Evolutionary conservation across 1,284 basidiomycete genomes (phyloP).

Genomic region (Ustilago shanxiensis): DNA sequence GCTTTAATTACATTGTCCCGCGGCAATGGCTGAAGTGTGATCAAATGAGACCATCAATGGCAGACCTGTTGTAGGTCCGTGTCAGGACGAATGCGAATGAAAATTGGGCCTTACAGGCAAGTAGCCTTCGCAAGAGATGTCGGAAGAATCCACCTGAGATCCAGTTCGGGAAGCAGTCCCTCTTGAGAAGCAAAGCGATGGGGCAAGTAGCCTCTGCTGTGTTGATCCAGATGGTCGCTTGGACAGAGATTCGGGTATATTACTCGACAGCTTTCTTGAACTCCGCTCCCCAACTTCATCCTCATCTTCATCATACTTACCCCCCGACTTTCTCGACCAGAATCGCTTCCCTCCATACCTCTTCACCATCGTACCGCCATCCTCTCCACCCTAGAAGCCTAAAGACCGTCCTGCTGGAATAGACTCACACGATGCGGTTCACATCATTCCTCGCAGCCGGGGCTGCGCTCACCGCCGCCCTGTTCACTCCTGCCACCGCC

Average conservation of each 20-base stretch:
- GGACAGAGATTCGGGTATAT: neutral
- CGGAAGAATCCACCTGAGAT: neutral
- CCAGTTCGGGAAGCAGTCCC: neutral
- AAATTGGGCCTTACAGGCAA: too few relatives aligned
- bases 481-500: constrained; percentile 22
- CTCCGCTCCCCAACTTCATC: neutral
- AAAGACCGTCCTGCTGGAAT: neutral
- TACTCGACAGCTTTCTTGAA: neutral
- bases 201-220: neutral
- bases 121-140: too few relatives aligned
- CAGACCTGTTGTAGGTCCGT: neutral
- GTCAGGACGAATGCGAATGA: neutral
- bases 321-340: neutral
- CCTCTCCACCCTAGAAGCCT: neutral
- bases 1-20: neutral
- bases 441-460: constrained; percentile 28
- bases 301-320: neutral
- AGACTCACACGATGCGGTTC: constrained; percentile 34
- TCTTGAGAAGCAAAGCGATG: neutral
- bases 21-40: neutral
- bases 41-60: neutral
- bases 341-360: neutral
- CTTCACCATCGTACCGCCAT: neutral
- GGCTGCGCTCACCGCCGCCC: constrained; percentile 22
- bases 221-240: neutral